Evolutionary conservation across 2,329 filamentous ascomycete species (phyloP).

Genomic region (Cyanodermella asteris): DNA sequence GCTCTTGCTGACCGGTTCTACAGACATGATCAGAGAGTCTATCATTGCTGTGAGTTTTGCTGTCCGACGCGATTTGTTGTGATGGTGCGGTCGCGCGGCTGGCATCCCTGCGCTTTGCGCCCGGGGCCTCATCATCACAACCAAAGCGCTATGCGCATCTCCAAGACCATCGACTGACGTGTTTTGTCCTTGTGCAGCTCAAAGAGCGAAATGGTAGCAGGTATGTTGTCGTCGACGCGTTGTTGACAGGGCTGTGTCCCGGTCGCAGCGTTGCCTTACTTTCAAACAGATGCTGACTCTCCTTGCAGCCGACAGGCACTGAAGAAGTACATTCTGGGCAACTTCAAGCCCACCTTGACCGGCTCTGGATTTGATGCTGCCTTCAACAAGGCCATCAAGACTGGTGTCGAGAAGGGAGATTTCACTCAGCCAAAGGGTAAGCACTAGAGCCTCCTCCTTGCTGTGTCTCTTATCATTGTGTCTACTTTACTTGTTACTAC

Average conservation of each 20-base stretch:
- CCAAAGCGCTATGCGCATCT: constrained; percentile 6
- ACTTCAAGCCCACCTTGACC: constrained; percentile 44
- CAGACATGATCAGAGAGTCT: constrained; percentile 54
- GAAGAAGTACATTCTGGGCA: constrained; percentile 53
- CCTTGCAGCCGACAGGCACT: constrained; percentile 41
- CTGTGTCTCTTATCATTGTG: constrained; percentile 3
- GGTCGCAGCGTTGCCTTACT: constrained; percentile 6
- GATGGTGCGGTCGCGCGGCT: constrained; percentile 5
- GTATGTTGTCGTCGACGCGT: constrained; percentile 24
- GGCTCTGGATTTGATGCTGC: constrained; percentile 49
- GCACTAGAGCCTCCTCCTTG: constrained; percentile 17
- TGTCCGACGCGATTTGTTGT: constrained; percentile 22
- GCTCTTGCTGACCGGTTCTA: constrained; percentile 27
- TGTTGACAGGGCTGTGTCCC: constrained; percentile 11
- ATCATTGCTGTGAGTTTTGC: constrained; percentile 45
- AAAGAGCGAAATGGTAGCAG: constrained; percentile 51
- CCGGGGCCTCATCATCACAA: constrained; percentile 3
- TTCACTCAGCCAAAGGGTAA: constrained; percentile 82
- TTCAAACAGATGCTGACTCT: constrained; percentile 6
- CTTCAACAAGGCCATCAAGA: constrained; percentile 68
- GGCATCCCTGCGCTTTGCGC: constrained; percentile 5
- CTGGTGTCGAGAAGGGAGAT: constrained; percentile 65
- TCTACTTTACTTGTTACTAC: constrained; percentile 4
- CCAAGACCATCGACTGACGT: constrained; percentile 21
- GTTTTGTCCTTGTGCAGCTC: constrained; percentile 28